Evolutionary conservation across 805 yeast species (phyloP).

Genomic region (Kluyveromyces nonfermentans): DNA sequence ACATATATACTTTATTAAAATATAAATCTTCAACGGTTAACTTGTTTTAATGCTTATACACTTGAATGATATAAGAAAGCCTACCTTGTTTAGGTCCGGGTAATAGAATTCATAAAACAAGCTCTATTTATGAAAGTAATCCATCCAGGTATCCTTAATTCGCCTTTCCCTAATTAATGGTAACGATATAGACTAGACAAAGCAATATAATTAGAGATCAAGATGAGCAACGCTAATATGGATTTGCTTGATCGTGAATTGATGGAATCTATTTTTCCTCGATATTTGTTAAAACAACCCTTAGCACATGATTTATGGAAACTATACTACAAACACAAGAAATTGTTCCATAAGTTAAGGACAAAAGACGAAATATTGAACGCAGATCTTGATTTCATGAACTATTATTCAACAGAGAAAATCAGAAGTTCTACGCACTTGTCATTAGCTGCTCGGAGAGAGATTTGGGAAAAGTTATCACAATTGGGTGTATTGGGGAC

Average conservation of each 20-base stretch:
- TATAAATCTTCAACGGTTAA: slow-evolving; percentile 21
- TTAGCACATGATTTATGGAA: slow-evolving; percentile 23
- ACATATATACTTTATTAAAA: background rate
- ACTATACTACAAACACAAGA: slow-evolving; percentile 19
- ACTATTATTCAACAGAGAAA: slow-evolving; percentile 1
- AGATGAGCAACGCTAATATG: slow-evolving; percentile 7
- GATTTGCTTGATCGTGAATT: slow-evolving; percentile 22
- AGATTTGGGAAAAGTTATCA: slow-evolving; percentile 27
- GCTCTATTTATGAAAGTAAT: background rate
- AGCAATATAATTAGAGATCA: background rate
- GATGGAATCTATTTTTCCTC: slow-evolving; percentile 21
- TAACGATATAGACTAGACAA: background rate
- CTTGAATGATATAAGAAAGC: background rate
- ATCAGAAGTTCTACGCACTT: slow-evolving; percentile 7
- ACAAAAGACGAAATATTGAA: slow-evolving; percentile 5
- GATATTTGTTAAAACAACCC: slow-evolving; percentile 26
- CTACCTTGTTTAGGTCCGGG: background rate
- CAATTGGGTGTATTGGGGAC: slow-evolving; percentile 27
- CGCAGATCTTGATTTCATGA: background rate
- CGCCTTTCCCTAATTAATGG: background rate
- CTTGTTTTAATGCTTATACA: background rate
- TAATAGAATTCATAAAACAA: too few species aligned
- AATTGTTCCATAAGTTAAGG: slow-evolving; percentile 18
- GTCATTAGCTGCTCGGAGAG: slow-evolving; percentile 17
- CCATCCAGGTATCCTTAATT: background rate